Evolutionary conservation across 768 basidiomycete genomes (phyloP).

Genomic region (Tephrocybe sp.): DNA sequence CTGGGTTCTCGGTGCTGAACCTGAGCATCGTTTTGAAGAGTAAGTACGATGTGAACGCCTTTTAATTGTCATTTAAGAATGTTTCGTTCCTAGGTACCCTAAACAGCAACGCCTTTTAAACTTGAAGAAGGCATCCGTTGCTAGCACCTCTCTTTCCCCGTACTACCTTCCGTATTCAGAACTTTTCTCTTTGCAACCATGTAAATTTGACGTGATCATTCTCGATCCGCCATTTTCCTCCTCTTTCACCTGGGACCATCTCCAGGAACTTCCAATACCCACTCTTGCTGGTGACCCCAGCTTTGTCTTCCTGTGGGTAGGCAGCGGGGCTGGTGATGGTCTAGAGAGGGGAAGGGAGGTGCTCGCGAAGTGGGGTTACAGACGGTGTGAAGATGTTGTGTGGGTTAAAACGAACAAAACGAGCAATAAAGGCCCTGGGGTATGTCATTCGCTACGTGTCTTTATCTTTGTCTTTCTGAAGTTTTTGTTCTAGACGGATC

Average conservation of each 20-base stretch:
- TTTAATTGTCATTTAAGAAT: slow-evolving; percentile 3
- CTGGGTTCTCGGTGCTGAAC: slow-evolving; percentile 87
- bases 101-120: slow-evolving; percentile 84
- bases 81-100: slow-evolving; percentile 66
- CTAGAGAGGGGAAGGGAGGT: slow-evolving; percentile 90
- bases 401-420: slow-evolving; percentile 93
- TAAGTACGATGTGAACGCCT: slow-evolving; percentile 37
- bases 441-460: slow-evolving; percentile 31
- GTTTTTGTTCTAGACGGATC: slow-evolving; percentile 57
- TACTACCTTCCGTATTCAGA: slow-evolving; percentile 65
- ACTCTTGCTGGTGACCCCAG: slow-evolving; percentile 85
- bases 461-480: slow-evolving; percentile 9
- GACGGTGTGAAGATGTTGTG: slow-evolving; percentile 96
- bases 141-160: slow-evolving; percentile 66
- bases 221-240: slow-evolving; percentile 90
- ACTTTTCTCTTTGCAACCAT: slow-evolving; percentile 52
- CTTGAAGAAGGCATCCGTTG: slow-evolving; percentile 79
- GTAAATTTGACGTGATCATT: slow-evolving; percentile 89
- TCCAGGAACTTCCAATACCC: slow-evolving; percentile 80
- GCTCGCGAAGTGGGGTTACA: slow-evolving; percentile 91
- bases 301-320: slow-evolving; percentile 96
- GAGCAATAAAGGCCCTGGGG: slow-evolving; percentile 72
- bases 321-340: slow-evolving; percentile 85
- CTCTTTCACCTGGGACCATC: slow-evolving; percentile 81
- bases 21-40: slow-evolving; percentile 92